Evolutionary conservation across 345 rosid genomes (phyloP), one percentile per base, ranked within the genome.

Genomic region (Boechera retrofracta): DNA sequence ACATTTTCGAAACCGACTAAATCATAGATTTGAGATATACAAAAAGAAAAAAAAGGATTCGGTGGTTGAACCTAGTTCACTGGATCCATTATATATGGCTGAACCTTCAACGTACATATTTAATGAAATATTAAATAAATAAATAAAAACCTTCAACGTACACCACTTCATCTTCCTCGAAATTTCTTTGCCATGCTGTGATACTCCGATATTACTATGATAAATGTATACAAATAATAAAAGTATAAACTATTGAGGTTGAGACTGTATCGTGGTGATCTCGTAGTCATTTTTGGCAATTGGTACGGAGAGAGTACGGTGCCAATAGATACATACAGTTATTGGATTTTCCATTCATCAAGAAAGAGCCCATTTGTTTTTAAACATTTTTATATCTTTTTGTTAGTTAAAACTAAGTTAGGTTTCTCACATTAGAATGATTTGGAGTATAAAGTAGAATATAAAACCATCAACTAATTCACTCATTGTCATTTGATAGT

Each of bases 71-170:
- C 45, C 58, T 53, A 32, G 56, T 53, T 69, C 75, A 63, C 33
- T 69, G 75, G 75, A 77, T 77, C 65, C 42, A 77, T 54, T 69
- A n/a, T 54, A 7, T 51, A 69, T 44, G 31, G 49, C 29, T 53
- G 75, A 62, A 77, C 41, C 58, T 77, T 69, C 64, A 69, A 69
- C 58, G 64, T 69, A 76, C 70, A 69, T 70, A 71, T 45, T 63
- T 33, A 16, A 64, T 55, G 66, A 2, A 38, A 67, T 5, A 16
- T 1, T 4, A 16, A 31, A 10, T 18, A 18, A 3, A 38, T 36
- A 67, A 38, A 56, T 8, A 61, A 53, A 61, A 53, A 12, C 15
- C 10, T 57, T 55, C 26, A 18, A 59, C n/a, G 44, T 67, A 36
- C 13, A 53, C 8, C 16, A 35, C 7, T 64, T 28, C 52, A 59